Evolutionary conservation across 2,329 filamentous ascomycete species (phyloP).

Genomic region (Exophiala oligosperma): DNA sequence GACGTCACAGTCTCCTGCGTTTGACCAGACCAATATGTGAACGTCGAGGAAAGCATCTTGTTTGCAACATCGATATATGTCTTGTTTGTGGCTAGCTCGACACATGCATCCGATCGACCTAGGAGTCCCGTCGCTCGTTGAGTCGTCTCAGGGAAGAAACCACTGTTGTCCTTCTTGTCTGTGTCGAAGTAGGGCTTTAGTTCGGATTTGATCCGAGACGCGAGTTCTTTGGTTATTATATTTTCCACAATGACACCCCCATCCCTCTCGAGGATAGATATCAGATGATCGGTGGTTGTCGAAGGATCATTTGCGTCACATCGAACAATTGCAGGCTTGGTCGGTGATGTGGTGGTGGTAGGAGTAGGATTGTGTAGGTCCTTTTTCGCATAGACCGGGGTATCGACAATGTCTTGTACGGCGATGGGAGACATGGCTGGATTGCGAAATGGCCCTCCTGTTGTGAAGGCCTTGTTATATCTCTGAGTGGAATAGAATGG

Average conservation of each 20-base stretch:
- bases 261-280: conserved; percentile 20
- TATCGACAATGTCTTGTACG: conserved; percentile 13
- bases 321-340: conserved; percentile 12
- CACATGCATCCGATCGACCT: conserved; percentile 39
- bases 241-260: conserved; percentile 29
- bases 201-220: conserved; percentile 26
- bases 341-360: neutral
- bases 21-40: conserved; percentile 37
- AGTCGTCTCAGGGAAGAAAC: conserved; percentile 34
- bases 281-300: conserved; percentile 18
- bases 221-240: conserved; percentile 20
- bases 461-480: neutral
- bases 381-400: conserved; percentile 8
- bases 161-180: conserved; percentile 24
- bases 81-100: conserved; percentile 40
- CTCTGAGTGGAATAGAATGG: neutral
- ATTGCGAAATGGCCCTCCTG: neutral
- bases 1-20: conserved; percentile 20
- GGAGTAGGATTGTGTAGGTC: neutral
- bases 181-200: conserved; percentile 29
- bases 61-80: conserved; percentile 39
- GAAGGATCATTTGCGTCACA: conserved; percentile 20
- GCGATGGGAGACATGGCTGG: conserved; percentile 18
- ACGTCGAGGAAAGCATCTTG: conserved; percentile 37
- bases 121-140: conserved; percentile 40